Base-by-base conservation (phyloP, 139 green algal genomes). In the Asterochloris erici region DNA sequence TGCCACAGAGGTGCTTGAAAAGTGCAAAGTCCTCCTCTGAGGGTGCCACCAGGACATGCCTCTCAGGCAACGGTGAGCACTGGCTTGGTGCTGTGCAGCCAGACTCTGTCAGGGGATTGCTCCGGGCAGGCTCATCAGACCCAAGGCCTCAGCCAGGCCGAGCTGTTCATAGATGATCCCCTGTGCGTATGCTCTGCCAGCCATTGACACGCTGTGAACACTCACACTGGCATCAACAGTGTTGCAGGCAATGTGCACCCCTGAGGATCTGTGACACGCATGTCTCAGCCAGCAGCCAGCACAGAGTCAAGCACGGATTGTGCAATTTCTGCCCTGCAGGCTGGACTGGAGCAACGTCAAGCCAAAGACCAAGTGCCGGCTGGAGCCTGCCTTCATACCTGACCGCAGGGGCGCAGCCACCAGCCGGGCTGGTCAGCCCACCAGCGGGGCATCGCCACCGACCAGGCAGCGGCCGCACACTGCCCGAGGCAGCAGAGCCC, bases 321-420 rank as follows among this genome's bases (percentile, higher is more conserved):
- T 24, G 17, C 66, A 71, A 71, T 21, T 9, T 19, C n/a, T 77
- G n/a, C 17, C 26, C n/a, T 74, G 28, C 63, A 82, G 78, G 78
- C 78, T 82, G 63, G 73, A 82, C 47, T 82, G 78, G 78, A 82
- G 63, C 69, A 63, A 74, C 15, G 78, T 82, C 15, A 82, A 82
- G 78, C 78, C 78, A 62, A 82, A 66, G 15, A 82, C 78, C n/a
- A 64, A 82, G 28, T 82, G 78, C 63, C 78, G 63, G 10, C 27
- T 82, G 62, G 78, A 82, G 63, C 63, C 63, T 26, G 68, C 63
- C 10, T 82, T 74, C 64, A 82, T 82, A 12, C 78, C 78, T 29
- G 78, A 74, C 78, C 61, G 63, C 12, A 73, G 54, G 19, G 61
- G 26, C 26, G n/a, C 66, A 73, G 66, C 66, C 23, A 73, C 66